phyloP scores from a whole-genome alignment of 305 asterid genomes.

The Rubia tinctorum region DNA sequence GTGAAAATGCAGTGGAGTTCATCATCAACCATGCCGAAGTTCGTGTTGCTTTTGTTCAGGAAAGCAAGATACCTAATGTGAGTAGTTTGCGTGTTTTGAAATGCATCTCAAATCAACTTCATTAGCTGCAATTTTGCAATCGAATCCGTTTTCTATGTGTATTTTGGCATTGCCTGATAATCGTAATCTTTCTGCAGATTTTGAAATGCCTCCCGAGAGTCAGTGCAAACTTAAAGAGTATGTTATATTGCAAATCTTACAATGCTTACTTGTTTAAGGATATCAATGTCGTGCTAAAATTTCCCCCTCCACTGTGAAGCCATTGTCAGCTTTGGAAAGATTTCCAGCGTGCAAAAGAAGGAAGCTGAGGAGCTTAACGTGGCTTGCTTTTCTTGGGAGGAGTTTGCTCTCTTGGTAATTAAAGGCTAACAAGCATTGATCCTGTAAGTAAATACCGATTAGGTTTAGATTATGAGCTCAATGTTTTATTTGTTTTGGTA shows the following conservation, averaged over 20 bases:
- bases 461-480: not conserved
- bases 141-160: not conserved
- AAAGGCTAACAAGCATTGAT: not conserved
- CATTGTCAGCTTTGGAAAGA: conserved; percentile 72
- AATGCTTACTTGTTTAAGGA: conserved; percentile 7
- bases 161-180: not conserved
- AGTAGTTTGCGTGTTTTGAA: conserved; percentile 6
- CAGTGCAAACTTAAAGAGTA: conserved; percentile 68
- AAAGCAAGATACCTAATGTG: conserved; percentile 69
- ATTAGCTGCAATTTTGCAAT: too few species aligned
- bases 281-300: conserved; percentile 4
- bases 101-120: too few species aligned
- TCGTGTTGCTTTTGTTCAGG: conserved; percentile 71
- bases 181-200: conserved; percentile 50
- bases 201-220: conserved; percentile 71
- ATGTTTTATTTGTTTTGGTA: conserved; percentile 21
- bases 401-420: conserved; percentile 60
- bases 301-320: conserved; percentile 41
- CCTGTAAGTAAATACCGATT: not conserved
- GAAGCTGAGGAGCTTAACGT: conserved; percentile 70
- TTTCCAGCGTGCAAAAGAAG: conserved; percentile 55
- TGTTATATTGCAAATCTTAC: conserved; percentile 19
- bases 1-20: conserved; percentile 89
- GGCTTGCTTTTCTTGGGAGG: conserved; percentile 82
- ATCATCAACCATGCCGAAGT: conserved; percentile 90